Conservation (phyloP, 1,284 basidiomycete genomes). For the Cutaneotrichosporon mucoides region DNA sequence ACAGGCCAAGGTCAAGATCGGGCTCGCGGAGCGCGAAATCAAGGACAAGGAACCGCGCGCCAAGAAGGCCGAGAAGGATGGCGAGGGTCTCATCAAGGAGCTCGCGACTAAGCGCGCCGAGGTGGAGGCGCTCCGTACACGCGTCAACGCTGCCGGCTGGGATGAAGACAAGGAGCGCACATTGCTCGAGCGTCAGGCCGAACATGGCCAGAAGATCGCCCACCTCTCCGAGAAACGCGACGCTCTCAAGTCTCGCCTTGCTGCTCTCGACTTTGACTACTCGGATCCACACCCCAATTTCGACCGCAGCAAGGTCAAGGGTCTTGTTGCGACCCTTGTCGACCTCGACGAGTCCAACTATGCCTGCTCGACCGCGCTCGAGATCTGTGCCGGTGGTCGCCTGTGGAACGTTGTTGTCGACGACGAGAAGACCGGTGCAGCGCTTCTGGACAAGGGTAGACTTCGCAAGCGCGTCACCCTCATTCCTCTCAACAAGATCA, state of each 20-base stretch:
- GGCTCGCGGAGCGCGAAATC: conserved; percentile 75
- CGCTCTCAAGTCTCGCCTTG: conserved; percentile 62
- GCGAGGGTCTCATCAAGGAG: conserved; percentile 65
- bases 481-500: conserved; percentile 92
- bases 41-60: conserved; percentile 71
- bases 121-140: conserved; percentile 58
- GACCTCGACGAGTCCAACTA: conserved; percentile 67
- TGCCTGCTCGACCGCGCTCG: conserved; percentile 81
- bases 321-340: conserved; percentile 83
- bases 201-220: conserved; percentile 59
- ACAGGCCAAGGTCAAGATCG: conserved; percentile 73
- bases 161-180: conserved; percentile 69
- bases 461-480: conserved; percentile 89
- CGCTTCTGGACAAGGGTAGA: conserved; percentile 70
- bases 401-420: conserved; percentile 95
- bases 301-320: conserved; percentile 82
- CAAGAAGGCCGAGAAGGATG: conserved; percentile 80
- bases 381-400: conserved; percentile 85
- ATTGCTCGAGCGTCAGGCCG: conserved; percentile 59
- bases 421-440: conserved; percentile 81
- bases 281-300: conserved; percentile 72
- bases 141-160: conserved; percentile 69
- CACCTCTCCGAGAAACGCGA: conserved; percentile 72
- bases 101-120: conserved; percentile 61
- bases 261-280: conserved; percentile 80